Evolutionary conservation across 768 basidiomycete species (phyloP).

Genomic region (Aureoboletus auriporus): DNA sequence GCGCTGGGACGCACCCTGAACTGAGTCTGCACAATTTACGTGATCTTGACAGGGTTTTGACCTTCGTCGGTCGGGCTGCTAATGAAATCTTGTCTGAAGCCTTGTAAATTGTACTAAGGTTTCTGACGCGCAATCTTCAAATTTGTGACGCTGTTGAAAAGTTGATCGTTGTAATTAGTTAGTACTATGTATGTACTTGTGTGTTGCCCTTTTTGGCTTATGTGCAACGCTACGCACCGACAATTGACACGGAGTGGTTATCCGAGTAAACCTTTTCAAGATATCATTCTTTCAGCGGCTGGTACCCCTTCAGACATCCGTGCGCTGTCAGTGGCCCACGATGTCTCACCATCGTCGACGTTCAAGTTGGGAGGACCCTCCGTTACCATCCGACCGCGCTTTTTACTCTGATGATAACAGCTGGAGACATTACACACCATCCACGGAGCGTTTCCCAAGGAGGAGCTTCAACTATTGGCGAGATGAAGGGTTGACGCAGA

Average conservation of each 20-base stretch:
- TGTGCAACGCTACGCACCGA: no score
- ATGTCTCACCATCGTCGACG: constrained; percentile 16
- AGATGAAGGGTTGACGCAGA: constrained; percentile 6
- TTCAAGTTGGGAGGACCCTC: constrained; percentile 5
- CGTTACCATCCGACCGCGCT: constrained; percentile 3
- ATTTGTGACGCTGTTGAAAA: no score
- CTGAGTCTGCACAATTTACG: background rate
- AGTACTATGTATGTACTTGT: no score
- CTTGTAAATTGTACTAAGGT: no score
- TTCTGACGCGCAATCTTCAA: no score
- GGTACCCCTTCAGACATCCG: constrained; percentile 1
- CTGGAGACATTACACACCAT: constrained; percentile 8
- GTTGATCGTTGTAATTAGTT: no score
- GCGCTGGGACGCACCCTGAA: no score
- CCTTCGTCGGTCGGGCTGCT: no score
- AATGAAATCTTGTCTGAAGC: no score
- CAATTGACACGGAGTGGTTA: no score
- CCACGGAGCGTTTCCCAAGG: background rate
- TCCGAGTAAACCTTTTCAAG: constrained; percentile 2
- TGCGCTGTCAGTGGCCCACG: constrained; percentile 5
- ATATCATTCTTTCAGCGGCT: constrained; percentile 13
- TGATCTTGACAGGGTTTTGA: no score
- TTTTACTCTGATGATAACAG: constrained; percentile 5
- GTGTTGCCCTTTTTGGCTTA: background rate
- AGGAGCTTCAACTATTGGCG: constrained; percentile 23